These are phyloP conservation scores for Aspergillus proliferans DNA, from an alignment of 2,329 filamentous ascomycete species.

Conservation along the genomic window DNA sequence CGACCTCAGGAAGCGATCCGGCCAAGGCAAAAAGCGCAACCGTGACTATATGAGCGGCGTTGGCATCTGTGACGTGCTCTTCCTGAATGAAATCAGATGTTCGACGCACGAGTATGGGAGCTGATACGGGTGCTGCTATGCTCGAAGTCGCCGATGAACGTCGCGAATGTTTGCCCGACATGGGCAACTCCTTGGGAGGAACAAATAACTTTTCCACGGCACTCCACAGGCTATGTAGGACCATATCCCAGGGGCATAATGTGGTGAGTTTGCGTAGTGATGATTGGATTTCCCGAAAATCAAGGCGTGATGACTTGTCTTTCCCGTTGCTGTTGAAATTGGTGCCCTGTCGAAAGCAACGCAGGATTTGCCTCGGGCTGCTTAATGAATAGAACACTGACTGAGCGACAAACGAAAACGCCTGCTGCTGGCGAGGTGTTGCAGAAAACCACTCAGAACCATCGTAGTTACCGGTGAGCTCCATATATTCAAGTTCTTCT, in stretches of 20 bases:
- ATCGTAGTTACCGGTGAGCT: slow-evolving; percentile 31
- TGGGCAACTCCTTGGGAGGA: slow-evolving; percentile 31
- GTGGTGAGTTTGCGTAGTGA: slow-evolving; percentile 30
- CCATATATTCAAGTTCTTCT: slow-evolving; percentile 32
- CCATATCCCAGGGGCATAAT: slow-evolving; percentile 36
- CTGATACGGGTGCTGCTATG: slow-evolving; percentile 12
- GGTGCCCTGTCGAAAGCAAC: slow-evolving; percentile 31
- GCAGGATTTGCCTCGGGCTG: slow-evolving; percentile 33
- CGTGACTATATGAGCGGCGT: slow-evolving; percentile 35
- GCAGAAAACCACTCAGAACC: slow-evolving; percentile 33
- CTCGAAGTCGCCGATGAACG: slow-evolving; percentile 25
- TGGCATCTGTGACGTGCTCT: slow-evolving; percentile 31
- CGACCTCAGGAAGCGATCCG: slow-evolving; percentile 31
- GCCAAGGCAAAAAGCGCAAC: slow-evolving; percentile 34
- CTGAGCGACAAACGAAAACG: slow-evolving; percentile 38
- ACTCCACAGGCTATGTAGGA: slow-evolving; percentile 38
- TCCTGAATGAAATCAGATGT: slow-evolving; percentile 22
- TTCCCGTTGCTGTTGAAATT: background rate
- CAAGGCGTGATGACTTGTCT: slow-evolving; percentile 9
- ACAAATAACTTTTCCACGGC: slow-evolving; percentile 35
- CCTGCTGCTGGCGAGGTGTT: slow-evolving; percentile 30
- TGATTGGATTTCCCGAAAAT: slow-evolving; percentile 26
- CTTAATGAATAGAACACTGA: slow-evolving; percentile 41
- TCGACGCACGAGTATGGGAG: slow-evolving; percentile 21
- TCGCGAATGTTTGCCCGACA: slow-evolving; percentile 23